Evolutionary conservation across 1,284 basidiomycete genomes (phyloP).

Genomic region (Calocybe gambosa): DNA sequence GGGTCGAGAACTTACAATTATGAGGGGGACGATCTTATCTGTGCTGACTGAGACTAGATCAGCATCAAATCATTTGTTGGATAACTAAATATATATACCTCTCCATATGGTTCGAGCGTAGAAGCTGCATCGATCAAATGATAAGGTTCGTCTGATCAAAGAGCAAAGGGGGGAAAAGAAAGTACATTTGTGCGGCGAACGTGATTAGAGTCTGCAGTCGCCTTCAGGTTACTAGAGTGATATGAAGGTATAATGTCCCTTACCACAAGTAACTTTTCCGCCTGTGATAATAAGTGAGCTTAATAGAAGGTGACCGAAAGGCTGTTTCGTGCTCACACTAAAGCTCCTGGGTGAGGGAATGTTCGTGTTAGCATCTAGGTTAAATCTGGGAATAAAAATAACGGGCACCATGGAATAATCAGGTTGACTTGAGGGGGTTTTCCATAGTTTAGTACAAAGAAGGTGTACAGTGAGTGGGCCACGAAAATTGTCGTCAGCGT

Average conservation of each 20-base stretch:
- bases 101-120: slow-evolving; percentile 7
- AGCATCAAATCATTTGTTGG: background rate
- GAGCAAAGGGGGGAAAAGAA: background rate
- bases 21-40: background rate
- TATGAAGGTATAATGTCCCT: background rate
- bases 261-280: slow-evolving; percentile 7
- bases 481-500: slow-evolving; percentile 8
- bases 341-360: slow-evolving; percentile 1
- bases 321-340: background rate
- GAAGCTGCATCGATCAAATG: background rate
- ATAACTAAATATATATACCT: background rate
- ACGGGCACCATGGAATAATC: slow-evolving; percentile 4
- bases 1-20: background rate
- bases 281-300: background rate
- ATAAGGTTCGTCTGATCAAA: background rate
- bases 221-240: background rate
- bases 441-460: slow-evolving; percentile 7
- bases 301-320: background rate
- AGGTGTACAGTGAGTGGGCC: slow-evolving; percentile 7
- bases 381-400: background rate
- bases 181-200: slow-evolving; percentile 8
- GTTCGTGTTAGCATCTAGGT: background rate
- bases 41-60: background rate
- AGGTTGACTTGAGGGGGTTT: slow-evolving; percentile 3
- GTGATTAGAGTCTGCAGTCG: slow-evolving; percentile 4